Conservation (phyloP, 2,329 filamentous ascomycete genomes). For the Decorospora gaudefroyi region DNA sequence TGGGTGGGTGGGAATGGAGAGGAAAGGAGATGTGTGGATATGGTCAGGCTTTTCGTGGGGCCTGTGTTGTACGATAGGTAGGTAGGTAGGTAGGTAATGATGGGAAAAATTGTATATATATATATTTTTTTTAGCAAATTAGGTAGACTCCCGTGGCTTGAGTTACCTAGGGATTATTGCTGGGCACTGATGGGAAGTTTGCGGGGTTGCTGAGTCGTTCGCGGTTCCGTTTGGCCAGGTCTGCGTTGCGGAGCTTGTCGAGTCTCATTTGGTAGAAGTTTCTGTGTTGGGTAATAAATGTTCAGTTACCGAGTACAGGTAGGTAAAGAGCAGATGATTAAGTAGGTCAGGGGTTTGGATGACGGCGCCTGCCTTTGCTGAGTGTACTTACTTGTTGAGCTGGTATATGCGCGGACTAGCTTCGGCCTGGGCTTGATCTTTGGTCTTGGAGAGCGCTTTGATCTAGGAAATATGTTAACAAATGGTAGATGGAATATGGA, state of each 20-base stretch:
- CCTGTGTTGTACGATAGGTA: too few relatives aligned
- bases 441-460: conserved; percentile 55
- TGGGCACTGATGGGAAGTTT: conserved; percentile 85
- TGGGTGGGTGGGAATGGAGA: too few relatives aligned
- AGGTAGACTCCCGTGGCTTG: too few relatives aligned
- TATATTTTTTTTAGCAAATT: too few relatives aligned
- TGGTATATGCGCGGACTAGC: conserved; percentile 80
- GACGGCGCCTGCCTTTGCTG: not conserved
- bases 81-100: too few relatives aligned
- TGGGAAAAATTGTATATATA: too few relatives aligned
- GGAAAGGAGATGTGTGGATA: too few relatives aligned
- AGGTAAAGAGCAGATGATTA: not conserved
- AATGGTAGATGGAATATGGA: not conserved
- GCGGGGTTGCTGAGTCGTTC: conserved; percentile 78
- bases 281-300: conserved; percentile 57
- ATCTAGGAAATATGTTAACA: conserved; percentile 41
- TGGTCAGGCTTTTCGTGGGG: too few relatives aligned
- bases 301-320: too few relatives aligned
- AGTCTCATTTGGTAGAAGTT: conserved; percentile 85
- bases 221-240: conserved; percentile 77
- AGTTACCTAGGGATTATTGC: conserved; percentile 51
- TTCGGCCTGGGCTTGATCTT: conserved; percentile 54
- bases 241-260: conserved; percentile 75
- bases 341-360: not conserved
- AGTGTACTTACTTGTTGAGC: conserved; percentile 69